A percentile compares a stretch with the other conserved stretches of the same genome.
phyloP scores from a whole-genome alignment of 2,329 filamentous ascomycete species.

The Domatiomyces globalis region DNA sequence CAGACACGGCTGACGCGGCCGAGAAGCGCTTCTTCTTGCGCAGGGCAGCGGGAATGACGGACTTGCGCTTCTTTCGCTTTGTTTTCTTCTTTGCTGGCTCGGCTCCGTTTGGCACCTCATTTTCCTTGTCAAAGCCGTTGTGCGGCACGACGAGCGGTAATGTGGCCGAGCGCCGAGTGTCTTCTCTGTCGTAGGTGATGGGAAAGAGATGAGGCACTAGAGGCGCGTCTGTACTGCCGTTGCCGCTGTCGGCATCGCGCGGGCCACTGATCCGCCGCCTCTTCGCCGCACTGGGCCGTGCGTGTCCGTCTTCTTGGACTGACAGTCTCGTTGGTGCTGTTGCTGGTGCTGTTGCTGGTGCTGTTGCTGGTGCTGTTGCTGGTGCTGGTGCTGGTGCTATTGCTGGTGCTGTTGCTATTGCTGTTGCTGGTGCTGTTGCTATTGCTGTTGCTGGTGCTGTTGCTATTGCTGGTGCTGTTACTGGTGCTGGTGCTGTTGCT shows the following conservation, averaged over 20 bases:
- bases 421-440: no score
- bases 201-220: slow-evolving; percentile 2
- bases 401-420: no score
- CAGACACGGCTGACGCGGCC: background rate
- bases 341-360: slow-evolving; percentile 1
- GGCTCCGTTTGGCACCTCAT: background rate
- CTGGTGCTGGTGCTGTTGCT: slow-evolving; percentile 5
- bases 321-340: background rate
- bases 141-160: slow-evolving; percentile 34
- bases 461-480: no score
- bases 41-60: slow-evolving; percentile 13
- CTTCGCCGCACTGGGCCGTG: background rate
- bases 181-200: slow-evolving; percentile 17
- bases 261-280: background rate
- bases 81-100: slow-evolving; percentile 11
- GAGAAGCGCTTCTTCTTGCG: slow-evolving; percentile 7
- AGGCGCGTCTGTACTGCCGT: no score
- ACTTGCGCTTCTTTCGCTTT: slow-evolving; percentile 30
- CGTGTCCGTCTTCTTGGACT: background rate
- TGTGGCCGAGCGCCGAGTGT: slow-evolving; percentile 21
- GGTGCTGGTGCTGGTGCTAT: no score
- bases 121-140: slow-evolving; percentile 25
- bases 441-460: no score
- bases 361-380: no score
- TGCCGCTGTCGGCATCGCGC: background rate